Evolutionary conservation across 257 asterid genomes (phyloP), one percentile per base, ranked within the genome.

Genomic region (Nicotiana knightiana): DNA sequence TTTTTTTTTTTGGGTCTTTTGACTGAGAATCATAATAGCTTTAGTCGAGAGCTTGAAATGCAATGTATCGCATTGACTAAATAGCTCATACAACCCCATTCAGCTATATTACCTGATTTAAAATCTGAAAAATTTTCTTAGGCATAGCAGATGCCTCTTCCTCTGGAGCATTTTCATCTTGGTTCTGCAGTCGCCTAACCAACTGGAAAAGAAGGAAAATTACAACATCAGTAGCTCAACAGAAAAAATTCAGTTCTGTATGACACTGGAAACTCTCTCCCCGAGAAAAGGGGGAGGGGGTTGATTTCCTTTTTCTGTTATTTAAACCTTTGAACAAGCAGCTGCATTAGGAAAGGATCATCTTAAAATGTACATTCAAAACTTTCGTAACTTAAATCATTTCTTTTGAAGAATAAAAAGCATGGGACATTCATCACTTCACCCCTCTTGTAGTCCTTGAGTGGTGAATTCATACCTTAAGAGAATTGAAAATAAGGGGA

Each of bases 401-500:
- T 9, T 66, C 39, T 17, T 48, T 21, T 10, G n/a, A 67, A 1
- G 6, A 85, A 33, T 12, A 68, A 32, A 76, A 11, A 6, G 43
- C 46, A 73, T 51, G 79, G 30, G 24, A 4, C 5, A 17, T 73
- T 48, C 28, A 26, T 46, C 16, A 0, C 9, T 12, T 11, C 79
- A 73, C 24, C 61, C 16, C 46, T 73, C 24, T 73, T 73, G 15
- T 46, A 48, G 79, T 46, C 79, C 53, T 48, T 48, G 79, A 73
- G 39, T 73, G 26, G 62, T 73, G 61, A 80, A 73, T 8, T 35
- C 48, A 77, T 88, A 96, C 99, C 99, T 93, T 89, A 39, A 96
- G 90, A 63, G 98, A 88, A 85, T 88, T 91, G 82, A 96, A 94
- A 85, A 94, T 89, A 85, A 96, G 94, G 58, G 98, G 94, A 85